Conservation (phyloP, 192 early-diverging fungal species). For the Cetraspora pellucida region DNA sequence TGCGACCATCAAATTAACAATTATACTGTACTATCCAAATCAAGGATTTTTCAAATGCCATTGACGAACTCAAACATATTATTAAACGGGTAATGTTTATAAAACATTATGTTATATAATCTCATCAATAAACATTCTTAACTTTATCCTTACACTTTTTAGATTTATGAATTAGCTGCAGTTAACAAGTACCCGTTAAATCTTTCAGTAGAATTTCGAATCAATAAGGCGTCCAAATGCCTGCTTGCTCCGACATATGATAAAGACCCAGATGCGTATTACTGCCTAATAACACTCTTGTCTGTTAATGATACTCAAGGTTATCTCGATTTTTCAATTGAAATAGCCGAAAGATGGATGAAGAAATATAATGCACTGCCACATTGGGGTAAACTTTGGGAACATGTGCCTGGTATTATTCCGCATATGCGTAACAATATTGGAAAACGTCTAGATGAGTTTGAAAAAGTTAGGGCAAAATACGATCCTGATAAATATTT, state of each 20-base stretch:
- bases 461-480: slow-evolving; percentile 41
- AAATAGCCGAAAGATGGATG: slow-evolving; percentile 41
- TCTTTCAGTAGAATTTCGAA: slow-evolving; percentile 38
- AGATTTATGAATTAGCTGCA: slow-evolving; percentile 37
- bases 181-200: slow-evolving; percentile 36
- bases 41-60: slow-evolving; percentile 39
- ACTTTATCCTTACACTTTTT: neutral
- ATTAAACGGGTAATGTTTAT: neutral
- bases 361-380: slow-evolving; percentile 39
- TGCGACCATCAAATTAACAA: no score
- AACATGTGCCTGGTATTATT: slow-evolving; percentile 42
- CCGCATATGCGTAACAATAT: slow-evolving; percentile 31
- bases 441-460: slow-evolving; percentile 27
- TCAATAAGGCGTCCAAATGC: slow-evolving; percentile 37
- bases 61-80: slow-evolving; percentile 20
- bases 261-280: slow-evolving; percentile 39
- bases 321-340: slow-evolving; percentile 37
- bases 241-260: slow-evolving; percentile 38
- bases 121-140: neutral
- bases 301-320: slow-evolving; percentile 26
- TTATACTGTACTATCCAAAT: no score
- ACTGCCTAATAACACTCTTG: slow-evolving; percentile 38
- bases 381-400: slow-evolving; percentile 48
- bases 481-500: slow-evolving; percentile 43
- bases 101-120: neutral